These are phyloP conservation scores for Delitschia confertaspora DNA, from an alignment of 495 filamentous ascomycete genomes.

Conservation along the genomic window DNA sequence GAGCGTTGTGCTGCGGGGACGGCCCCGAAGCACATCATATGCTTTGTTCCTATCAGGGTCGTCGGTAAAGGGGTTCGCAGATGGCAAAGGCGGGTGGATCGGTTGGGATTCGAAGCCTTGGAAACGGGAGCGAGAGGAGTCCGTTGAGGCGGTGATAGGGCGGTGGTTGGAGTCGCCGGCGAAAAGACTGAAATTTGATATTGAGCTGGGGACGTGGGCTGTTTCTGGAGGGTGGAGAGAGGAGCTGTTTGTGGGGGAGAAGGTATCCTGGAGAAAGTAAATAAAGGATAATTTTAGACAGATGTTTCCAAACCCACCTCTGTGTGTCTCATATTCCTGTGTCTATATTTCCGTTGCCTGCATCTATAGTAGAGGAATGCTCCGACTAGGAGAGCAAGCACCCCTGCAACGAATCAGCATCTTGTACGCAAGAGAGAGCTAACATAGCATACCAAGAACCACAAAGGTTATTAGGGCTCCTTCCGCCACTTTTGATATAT, in stretches of 20 bases:
- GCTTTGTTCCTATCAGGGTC: slow-evolving; percentile 21
- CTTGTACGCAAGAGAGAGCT: background rate
- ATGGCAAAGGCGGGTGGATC: slow-evolving; percentile 12
- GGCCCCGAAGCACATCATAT: slow-evolving; percentile 17
- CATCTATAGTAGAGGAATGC: slow-evolving; percentile 6
- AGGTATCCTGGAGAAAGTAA: slow-evolving; percentile 11
- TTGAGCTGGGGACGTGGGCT: background rate
- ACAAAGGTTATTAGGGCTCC: slow-evolving; percentile 16
- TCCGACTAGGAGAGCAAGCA: slow-evolving; percentile 10
- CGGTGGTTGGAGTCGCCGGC: slow-evolving; percentile 5
- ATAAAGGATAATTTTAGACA: too few species aligned
- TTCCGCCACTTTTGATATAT: slow-evolving; percentile 14
- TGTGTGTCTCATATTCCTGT: background rate
- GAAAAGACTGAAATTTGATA: slow-evolving; percentile 10
- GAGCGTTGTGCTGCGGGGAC: slow-evolving; percentile 14
- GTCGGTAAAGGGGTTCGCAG: slow-evolving; percentile 20
- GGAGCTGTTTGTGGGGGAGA: slow-evolving; percentile 13
- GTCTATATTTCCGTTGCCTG: slow-evolving; percentile 1
- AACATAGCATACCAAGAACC: slow-evolving; percentile 10
- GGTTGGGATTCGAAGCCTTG: too few species aligned
- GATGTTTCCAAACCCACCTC: too few species aligned
- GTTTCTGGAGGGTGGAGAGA: slow-evolving; percentile 9
- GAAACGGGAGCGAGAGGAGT: slow-evolving; percentile 3
- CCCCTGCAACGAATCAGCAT: slow-evolving; percentile 3
- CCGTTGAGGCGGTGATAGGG: slow-evolving; percentile 19